Evolutionary conservation across 2,329 filamentous ascomycete species (phyloP), one percentile per base, ranked within the genome.

Genomic region (Phoma sp.): DNA sequence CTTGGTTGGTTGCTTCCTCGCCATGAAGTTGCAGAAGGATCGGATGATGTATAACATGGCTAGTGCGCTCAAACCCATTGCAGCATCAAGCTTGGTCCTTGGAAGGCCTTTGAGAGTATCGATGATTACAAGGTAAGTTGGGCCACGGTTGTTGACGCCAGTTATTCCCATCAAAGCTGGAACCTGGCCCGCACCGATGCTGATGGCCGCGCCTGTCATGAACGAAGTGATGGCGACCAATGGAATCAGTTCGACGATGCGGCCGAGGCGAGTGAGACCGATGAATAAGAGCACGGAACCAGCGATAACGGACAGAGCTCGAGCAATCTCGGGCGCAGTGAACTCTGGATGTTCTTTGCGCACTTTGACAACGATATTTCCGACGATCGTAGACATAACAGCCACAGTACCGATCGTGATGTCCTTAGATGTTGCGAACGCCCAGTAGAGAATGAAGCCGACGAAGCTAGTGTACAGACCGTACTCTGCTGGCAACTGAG

Each of bases 321-420:
- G 90, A 1, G 93, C 92, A 62, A 98, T 86, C 32, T 88, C 81
- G 24, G 65, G 64, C 10, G 68, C 63, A 7, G 59, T 27, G 1
- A 73, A 52, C 4, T 67, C 52, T 6, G 66, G 66, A 69, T 90
- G 84, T 73, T 3, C 81, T 72, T 7, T 78, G 71, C 45, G 80
- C 73, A 37, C 86, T 33, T 88, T 82, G 38, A 83, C 72, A 40
- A 98, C 87, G 45, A 98, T 87, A 47, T 89, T 89, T 39, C 95
- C 95, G 2, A 91, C 89, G 13, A 99, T 83, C 3, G 90, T 96
- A 1, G 93, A 98, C 83, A 98, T 89, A 62, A 98, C 95, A 33
- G 95, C 95, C 43, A 98, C 95, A 29, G 93, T 93, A n/a, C 93
- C 93, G 52, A 98, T 98, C 8, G 93, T 97, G 69, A 99, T 98